Base-by-base conservation (phyloP, 805 yeast genomes). In the Grigorovia jiainica region DNA sequence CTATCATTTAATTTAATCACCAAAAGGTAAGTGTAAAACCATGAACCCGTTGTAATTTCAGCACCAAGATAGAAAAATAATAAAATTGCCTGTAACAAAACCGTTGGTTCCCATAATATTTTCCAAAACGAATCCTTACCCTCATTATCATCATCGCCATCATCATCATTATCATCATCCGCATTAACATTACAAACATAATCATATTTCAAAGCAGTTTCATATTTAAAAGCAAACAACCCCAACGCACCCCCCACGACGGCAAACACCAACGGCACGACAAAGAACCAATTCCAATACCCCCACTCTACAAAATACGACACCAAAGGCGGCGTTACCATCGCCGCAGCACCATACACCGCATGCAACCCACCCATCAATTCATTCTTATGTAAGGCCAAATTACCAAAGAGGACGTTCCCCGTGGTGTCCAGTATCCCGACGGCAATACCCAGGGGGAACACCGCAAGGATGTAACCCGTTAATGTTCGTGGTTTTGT, bases 341-440 rank as follows among this genome's bases (percentile, higher is more conserved):
- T 77, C 1, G 87, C 85, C 2, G 89, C 87, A 3, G 76, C 50
- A 1, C 94, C 94, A 57, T 82, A 83, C 13, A 68, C 54, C 1
- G 85, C 89, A 61, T 83, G 92, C 45, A 74, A 64, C 19, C 68
- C 57, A 1, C 89, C 84, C 60, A 81, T 67, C 44, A 74, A 66
- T 41, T 71, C 73, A 36, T 82, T 76, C 38, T 76, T 70, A 44
- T 76, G 74, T 19, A 68, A 67, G 30, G 47, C 43, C n/a, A 61
- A 45, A 36, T 50, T 57, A 2, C 65, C 65, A 33, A 62, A 47
- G 7, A 60, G 41, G 7, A 60, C 64, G 43, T 61, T 62, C 13
- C 58, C 58, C 1, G 58, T 45, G 3, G 65, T 54, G 46, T 62
- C 66, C 16, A 61, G 20, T 2, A 62, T 43, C 11, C 66, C 66